Conservation (phyloP, 768 basidiomycete species). For the Sarcomyxa edulis region DNA sequence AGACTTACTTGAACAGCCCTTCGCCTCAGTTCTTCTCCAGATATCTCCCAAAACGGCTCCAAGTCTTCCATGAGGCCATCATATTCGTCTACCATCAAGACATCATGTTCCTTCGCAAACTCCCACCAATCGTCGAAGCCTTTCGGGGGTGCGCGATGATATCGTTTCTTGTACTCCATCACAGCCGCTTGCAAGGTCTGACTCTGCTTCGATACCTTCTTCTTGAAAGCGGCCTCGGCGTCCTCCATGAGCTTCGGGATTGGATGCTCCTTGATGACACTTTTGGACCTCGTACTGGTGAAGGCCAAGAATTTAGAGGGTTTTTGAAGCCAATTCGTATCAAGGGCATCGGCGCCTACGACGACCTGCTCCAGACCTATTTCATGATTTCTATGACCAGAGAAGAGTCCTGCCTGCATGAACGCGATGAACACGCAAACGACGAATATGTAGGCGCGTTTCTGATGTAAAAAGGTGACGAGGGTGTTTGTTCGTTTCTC, state of each 20-base stretch:
- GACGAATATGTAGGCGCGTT: constrained; percentile 35
- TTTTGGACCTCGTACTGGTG: constrained; percentile 4
- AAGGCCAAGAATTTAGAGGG: constrained; percentile 9
- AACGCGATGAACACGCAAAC: constrained; percentile 39
- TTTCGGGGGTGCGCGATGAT: constrained; percentile 73
- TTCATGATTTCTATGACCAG: constrained; percentile 25
- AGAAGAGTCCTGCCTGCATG: constrained; percentile 43
- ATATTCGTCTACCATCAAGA: constrained; percentile 88
- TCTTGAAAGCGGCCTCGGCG: constrained; percentile 69
- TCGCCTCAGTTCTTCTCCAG: constrained; percentile 65
- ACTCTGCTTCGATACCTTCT: constrained; percentile 70
- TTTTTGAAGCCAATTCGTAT: constrained; percentile 12
- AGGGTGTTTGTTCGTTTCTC: too few species aligned
- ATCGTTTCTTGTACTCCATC: constrained; percentile 73
- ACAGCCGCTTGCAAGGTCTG: constrained; percentile 76
- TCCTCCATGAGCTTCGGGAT: constrained; percentile 81
- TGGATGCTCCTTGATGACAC: constrained; percentile 49
- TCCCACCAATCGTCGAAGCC: constrained; percentile 92
- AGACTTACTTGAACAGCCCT: constrained; percentile 51
- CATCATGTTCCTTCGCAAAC: constrained; percentile 67
- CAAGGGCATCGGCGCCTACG: constrained; percentile 1
- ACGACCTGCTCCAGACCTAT: neutral
- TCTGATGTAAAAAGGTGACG: too few species aligned
- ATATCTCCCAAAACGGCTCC: constrained; percentile 76
- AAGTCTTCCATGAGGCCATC: constrained; percentile 76